phyloP scores from a whole-genome alignment of 1,284 basidiomycete species.

The Trichosporon inkin region DNA sequence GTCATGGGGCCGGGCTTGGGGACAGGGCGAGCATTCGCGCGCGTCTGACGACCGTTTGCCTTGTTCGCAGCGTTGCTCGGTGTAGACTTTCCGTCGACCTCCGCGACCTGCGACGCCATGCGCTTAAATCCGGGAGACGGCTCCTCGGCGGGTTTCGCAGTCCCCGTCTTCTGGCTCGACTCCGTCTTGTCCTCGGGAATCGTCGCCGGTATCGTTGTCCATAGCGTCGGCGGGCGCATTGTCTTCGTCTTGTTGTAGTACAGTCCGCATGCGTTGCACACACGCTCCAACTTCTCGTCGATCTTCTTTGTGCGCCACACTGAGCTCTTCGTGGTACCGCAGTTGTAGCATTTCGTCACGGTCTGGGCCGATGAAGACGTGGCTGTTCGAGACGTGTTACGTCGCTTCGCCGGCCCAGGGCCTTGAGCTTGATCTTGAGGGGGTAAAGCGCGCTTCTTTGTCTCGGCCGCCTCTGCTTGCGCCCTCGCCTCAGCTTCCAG shows the following conservation, averaged over 20 bases:
- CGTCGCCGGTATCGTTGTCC: slow-evolving; percentile 36
- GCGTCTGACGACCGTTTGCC: slow-evolving; percentile 14
- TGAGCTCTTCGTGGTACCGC: slow-evolving; percentile 40
- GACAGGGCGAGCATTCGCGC: slow-evolving; percentile 15
- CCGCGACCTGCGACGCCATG: slow-evolving; percentile 39
- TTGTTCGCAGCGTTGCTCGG: slow-evolving; percentile 22
- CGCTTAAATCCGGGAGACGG: slow-evolving; percentile 31
- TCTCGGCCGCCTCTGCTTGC: not conserved
- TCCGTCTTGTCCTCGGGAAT: slow-evolving; percentile 14
- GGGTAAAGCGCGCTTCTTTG: slow-evolving; percentile 13
- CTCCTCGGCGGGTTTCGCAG: not conserved
- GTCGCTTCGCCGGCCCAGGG: not conserved
- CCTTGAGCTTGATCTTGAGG: not conserved
- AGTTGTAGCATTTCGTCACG: slow-evolving; percentile 40
- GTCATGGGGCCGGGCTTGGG: slow-evolving; percentile 7
- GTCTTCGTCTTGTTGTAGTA: slow-evolving; percentile 46
- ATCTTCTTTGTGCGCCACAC: slow-evolving; percentile 46
- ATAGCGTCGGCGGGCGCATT: slow-evolving; percentile 44
- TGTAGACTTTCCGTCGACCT: slow-evolving; percentile 41
- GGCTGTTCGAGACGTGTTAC: not conserved
- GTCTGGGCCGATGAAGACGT: not conserved
- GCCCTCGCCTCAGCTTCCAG: not conserved
- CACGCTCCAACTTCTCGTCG: slow-evolving; percentile 35
- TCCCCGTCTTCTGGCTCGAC: not conserved
- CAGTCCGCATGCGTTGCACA: slow-evolving; percentile 50